phyloP scores from a whole-genome alignment of 2,329 filamentous ascomycete species.

The Rhynchosporium secalis region DNA sequence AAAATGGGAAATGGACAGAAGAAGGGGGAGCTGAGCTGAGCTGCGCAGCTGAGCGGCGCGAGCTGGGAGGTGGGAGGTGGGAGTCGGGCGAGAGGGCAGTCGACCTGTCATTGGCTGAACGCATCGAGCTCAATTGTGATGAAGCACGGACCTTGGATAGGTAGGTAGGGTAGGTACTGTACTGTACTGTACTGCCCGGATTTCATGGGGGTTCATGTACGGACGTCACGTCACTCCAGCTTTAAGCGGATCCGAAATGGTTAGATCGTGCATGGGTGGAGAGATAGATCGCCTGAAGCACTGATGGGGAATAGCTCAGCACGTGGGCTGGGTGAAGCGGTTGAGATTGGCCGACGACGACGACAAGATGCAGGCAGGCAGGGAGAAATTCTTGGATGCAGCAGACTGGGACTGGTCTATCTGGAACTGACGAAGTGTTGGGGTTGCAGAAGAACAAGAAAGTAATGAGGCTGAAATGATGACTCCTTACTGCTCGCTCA shows the following conservation, averaged over 20 bases:
- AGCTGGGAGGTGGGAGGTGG: background rate
- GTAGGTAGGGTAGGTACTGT: background rate
- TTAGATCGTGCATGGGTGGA: background rate
- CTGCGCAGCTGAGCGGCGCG: background rate
- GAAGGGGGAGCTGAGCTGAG: background rate
- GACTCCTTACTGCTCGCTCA: too few species aligned
- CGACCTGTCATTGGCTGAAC: conserved; percentile 7
- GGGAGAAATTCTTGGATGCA: too few species aligned
- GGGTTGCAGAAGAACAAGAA: too few species aligned
- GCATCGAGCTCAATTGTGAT: background rate
- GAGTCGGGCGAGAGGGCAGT: conserved; percentile 5
- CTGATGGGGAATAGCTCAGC: conserved; percentile 7
- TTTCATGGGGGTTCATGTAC: conserved; percentile 15
- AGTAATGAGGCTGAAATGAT: too few species aligned
- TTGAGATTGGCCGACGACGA: background rate
- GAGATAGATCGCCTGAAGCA: background rate
- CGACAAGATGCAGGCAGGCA: too few species aligned
- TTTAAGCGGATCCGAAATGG: background rate
- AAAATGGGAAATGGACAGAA: conserved; percentile 4
- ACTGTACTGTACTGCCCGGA: conserved; percentile 6
- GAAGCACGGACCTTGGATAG: background rate
- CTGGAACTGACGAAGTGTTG: too few species aligned
- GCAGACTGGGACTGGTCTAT: too few species aligned
- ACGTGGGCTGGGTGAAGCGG: conserved; percentile 8
- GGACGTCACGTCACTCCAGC: conserved; percentile 10